A percentile compares a stretch with the other conserved stretches of the same genome.
Conservation (phyloP, 139 green algal genomes). For the Picochlorum sp. region DNA sequence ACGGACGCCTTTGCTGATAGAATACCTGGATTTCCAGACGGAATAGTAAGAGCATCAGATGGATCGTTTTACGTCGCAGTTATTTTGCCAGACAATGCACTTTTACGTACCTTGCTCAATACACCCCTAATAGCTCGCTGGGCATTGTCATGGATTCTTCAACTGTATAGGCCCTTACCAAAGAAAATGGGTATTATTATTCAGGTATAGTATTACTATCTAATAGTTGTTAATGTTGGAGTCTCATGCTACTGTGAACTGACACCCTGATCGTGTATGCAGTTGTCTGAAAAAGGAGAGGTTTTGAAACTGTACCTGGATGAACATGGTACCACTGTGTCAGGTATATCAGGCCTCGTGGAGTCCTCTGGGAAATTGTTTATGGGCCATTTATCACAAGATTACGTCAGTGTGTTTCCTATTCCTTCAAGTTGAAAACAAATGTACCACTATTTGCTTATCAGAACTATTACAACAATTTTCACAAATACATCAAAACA, state of each 20-base stretch:
- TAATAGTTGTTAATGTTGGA: no score
- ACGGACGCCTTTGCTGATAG: not conserved
- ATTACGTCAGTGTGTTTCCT: conserved; percentile 19
- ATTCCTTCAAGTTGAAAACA: no score
- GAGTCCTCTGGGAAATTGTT: not conserved
- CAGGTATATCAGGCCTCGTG: not conserved
- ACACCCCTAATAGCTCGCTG: not conserved
- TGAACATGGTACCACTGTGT: not conserved
- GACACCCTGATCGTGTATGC: no score
- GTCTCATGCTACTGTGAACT: no score
- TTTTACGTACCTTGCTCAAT: not conserved
- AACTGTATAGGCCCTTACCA: not conserved
- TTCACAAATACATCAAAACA: not conserved
- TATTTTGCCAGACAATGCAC: not conserved
- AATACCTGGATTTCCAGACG: conserved; percentile 6
- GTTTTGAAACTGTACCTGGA: conserved; percentile 1
- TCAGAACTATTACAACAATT: not conserved
- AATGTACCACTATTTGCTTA: no score
- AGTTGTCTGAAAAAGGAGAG: not conserved
- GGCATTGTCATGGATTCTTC: not conserved
- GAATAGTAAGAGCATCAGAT: not conserved
- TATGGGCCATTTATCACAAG: conserved; percentile 4
- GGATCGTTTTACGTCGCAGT: not conserved
- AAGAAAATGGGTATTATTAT: not conserved
- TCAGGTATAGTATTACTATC: no score